These are phyloP conservation scores for Naematelia aurantialba DNA, from an alignment of 768 basidiomycete genomes.

Conservation along the genomic window DNA sequence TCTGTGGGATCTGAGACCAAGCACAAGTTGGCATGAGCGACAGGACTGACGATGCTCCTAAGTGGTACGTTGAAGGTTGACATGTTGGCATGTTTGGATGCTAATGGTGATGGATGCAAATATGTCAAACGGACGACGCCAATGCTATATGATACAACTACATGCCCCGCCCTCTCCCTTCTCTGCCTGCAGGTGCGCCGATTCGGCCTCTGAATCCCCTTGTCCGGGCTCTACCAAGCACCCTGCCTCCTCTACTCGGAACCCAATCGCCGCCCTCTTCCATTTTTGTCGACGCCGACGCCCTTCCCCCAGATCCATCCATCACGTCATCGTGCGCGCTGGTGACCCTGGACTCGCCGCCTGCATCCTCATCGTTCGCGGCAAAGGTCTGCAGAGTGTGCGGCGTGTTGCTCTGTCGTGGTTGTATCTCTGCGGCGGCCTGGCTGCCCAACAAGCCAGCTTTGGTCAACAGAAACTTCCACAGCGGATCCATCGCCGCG, in stretches of 20 bases:
- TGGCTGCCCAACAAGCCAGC: constrained; percentile 6
- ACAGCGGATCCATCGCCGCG: constrained; percentile 31
- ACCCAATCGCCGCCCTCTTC: background rate
- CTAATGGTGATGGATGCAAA: background rate
- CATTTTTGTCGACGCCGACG: too few species aligned
- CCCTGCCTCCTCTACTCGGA: background rate
- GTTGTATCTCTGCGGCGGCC: background rate
- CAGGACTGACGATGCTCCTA: too few species aligned
- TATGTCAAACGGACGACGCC: background rate
- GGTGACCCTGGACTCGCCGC: too few species aligned
- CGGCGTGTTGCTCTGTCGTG: background rate
- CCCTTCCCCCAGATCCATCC: too few species aligned
- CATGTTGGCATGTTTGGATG: background rate
- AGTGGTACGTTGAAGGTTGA: background rate
- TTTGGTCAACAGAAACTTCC: constrained; percentile 44
- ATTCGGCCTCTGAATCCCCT: background rate
- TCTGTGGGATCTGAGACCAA: too few species aligned
- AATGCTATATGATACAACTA: background rate
- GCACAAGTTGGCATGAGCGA: too few species aligned
- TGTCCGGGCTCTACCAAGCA: background rate
- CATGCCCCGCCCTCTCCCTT: background rate
- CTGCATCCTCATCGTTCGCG: too few species aligned
- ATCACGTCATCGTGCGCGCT: too few species aligned
- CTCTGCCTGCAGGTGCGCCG: background rate
- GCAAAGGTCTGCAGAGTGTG: too few species aligned